Base-by-base conservation (phyloP, 2,329 filamentous ascomycete species). In the Falciphora oryzae region DNA sequence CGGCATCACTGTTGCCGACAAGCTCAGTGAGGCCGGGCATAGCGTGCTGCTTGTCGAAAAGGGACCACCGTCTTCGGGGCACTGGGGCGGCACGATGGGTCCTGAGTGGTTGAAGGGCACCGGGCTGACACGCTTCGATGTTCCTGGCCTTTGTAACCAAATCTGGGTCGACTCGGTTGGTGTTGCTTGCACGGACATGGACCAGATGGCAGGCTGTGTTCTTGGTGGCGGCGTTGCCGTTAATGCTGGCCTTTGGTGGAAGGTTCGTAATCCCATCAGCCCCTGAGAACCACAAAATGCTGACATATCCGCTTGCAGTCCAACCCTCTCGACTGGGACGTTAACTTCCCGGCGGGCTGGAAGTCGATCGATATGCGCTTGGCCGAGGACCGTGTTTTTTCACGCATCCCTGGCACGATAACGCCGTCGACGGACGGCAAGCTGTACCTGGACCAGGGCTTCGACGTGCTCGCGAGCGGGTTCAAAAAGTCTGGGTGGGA, bases 271-370 rank as follows among this genome's bases (percentile, higher is more conserved):
- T 25, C 2, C 60, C 32, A 18, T 56, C 35, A 38, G 22, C 44
- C 11, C 27, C 44, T 53, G 38, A 18, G 80, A 66, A 67, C 71
- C n/a, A 4, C 69, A 59, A 59, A 69, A 59, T 44, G 57, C 70
- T 65, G 14, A 8, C 29, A 62, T 10, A 3, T 10, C 18, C 14
- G n/a, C 7, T 27, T 27, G 61, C 28, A 62, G 61, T 79, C 87
- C 2, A 83, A 86, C 65, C 78, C 81, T 10, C 73, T 79, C 25
- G 90, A 92, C 72, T 92, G 89, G 79, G 87, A 92, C 72, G 81
- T 84, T 72, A 89, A 89, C 73, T 93, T 90, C 77, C 90, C 90
- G 0, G 68, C 77, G 1, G 89, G 89, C 35, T 93, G 90, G 90
- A 87, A 89, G 74, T 81, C 85, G 25, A 72, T 76, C 7, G 88